Evolutionary conservation across 495 filamentous ascomycete genomes (phyloP).

Genomic region (Coniosporium apollinis): DNA sequence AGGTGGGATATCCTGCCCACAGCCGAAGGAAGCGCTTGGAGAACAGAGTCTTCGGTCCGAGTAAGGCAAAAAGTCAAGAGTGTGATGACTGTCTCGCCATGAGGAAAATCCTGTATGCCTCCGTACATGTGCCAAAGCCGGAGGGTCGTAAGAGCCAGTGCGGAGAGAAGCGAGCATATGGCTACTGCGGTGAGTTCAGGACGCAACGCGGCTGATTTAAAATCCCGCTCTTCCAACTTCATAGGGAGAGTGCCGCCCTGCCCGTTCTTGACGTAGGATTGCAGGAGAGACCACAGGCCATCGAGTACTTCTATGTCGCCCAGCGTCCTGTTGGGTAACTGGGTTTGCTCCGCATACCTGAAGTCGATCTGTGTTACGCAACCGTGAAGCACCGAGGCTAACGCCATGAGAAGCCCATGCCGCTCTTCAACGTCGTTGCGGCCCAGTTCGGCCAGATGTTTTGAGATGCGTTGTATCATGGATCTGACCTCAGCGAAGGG

Average conservation of each 20-base stretch:
- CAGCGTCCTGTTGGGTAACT: too few relatives aligned
- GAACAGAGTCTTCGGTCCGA: constrained; percentile 11
- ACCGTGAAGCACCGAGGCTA: constrained; percentile 12
- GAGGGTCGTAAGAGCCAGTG: too few relatives aligned
- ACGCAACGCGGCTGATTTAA: background rate
- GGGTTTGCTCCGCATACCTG: too few relatives aligned
- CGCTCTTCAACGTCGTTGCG: constrained; percentile 17
- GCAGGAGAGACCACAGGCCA: too few relatives aligned
- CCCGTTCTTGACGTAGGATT: too few relatives aligned
- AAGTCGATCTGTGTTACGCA: too few relatives aligned
- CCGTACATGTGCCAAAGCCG: too few relatives aligned
- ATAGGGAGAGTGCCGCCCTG: too few relatives aligned
- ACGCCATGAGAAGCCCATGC: constrained; percentile 17
- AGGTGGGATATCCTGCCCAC: background rate
- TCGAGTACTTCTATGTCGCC: too few relatives aligned
- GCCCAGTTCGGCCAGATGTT: constrained; percentile 4
- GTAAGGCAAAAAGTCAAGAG: constrained; percentile 12
- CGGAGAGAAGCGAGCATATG: background rate
- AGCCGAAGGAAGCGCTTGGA: constrained; percentile 9
- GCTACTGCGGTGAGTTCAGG: constrained; percentile 4
- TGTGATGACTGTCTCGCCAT: constrained; percentile 4
- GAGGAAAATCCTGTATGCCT: too few relatives aligned
- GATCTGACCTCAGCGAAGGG: background rate
- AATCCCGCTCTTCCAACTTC: constrained; percentile 1
- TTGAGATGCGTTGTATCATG: constrained; percentile 12